Conservation (phyloP, 768 basidiomycete genomes). For the Pisolithus microcarpus region DNA sequence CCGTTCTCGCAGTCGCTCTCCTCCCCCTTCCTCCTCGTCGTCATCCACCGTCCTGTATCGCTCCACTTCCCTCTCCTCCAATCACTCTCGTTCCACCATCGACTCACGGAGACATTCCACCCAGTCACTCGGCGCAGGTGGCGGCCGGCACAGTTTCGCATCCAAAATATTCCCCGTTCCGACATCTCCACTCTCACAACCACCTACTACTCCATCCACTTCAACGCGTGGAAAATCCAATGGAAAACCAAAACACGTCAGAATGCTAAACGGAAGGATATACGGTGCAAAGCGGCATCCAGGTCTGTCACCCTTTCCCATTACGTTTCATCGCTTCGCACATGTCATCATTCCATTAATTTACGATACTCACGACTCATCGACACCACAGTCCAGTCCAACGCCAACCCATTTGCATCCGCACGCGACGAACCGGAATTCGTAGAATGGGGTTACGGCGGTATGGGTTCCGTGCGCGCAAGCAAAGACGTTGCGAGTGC, state of each 20-base stretch:
- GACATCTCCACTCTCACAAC: not conserved
- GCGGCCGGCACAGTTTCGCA: slow-evolving; percentile 21
- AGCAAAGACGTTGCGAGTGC: slow-evolving; percentile 23
- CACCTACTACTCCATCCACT: slow-evolving; percentile 3
- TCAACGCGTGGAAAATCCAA: not conserved
- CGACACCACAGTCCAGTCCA: slow-evolving; percentile 19
- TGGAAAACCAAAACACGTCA: slow-evolving; percentile 31
- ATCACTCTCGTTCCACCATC: not conserved
- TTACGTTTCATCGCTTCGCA: not conserved
- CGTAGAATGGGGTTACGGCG: slow-evolving; percentile 89
- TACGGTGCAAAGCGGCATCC: slow-evolving; percentile 49
- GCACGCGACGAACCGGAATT: slow-evolving; percentile 68
- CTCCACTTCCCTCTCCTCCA: slow-evolving; percentile 1
- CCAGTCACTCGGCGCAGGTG: slow-evolving; percentile 18
- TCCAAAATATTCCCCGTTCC: slow-evolving; percentile 4
- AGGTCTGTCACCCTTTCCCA: slow-evolving; percentile 10
- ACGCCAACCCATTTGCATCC: slow-evolving; percentile 56
- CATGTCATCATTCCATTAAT: not conserved
- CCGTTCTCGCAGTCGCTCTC: not conserved
- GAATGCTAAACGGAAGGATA: slow-evolving; percentile 81
- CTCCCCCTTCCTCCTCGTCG: not conserved
- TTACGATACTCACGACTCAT: no score
- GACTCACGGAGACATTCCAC: slow-evolving; percentile 20
- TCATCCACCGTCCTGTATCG: not conserved
- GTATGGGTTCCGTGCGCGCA: slow-evolving; percentile 56